Base-by-base conservation (phyloP, 768 basidiomycete genomes). In the Mycena filopes region DNA sequence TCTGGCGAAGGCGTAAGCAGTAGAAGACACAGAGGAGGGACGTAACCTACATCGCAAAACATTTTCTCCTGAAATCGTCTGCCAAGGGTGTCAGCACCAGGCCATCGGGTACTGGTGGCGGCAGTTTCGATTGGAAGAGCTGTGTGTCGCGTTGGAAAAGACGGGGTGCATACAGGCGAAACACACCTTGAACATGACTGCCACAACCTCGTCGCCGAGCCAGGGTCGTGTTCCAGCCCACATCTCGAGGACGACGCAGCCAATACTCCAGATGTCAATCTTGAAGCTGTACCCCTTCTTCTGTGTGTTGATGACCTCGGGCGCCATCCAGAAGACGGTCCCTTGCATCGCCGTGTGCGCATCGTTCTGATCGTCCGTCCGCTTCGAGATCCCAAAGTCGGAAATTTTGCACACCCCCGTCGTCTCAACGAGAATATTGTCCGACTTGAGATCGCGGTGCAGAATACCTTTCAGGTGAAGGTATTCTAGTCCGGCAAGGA, bases 271-370 rank as follows among this genome's bases (percentile, higher is more conserved):
- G 69, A 99, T 97, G 74, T 99, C 98, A 53, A 98, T 90, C 80
- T 99, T 99, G 73, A 92, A 94, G 71, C 95, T 96, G 77, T 99
- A 99, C 0, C 95, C 95, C 71, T 92, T 91, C 76, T 90, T 89
- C 76, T 92, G 87, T 38, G 92, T 90, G 66, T 95, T 90, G 64
- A 95, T 87, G 57, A 98, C 94, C 80, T 95, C 96, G 0, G 96
- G 96, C 12, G 96, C 96, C 97, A 99, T 98, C 97, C 98, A 99
- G 76, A 98, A 99, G 38, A 99, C 93, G 21, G 96, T 96, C 26
- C 98, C 98, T 76, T 95, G 93, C 95, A 99, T 96, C 23, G 94
- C 93, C 2, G 96, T 97, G 67, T 87, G 89, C 53, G 92, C 92
- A n/a, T 87, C 92, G 55, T 89, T 89, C 55, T 92, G 86, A 65